Conservation (phyloP, 257 asterid species). For the Nicotiana sylvestris region DNA sequence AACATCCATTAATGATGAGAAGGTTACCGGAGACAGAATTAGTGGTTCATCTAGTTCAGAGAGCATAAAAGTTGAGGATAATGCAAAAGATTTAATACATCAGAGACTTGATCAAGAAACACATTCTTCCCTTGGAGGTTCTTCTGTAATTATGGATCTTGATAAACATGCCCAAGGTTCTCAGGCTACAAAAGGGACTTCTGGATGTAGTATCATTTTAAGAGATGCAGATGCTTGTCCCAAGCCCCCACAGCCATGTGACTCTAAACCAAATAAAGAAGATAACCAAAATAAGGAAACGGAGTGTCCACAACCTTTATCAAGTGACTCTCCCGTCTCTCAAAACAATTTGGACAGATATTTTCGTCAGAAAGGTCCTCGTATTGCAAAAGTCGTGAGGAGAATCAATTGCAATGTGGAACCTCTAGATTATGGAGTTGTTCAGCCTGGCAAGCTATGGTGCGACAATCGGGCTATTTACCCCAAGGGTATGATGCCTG, state of each 20-base stretch:
- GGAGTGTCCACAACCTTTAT: constrained; percentile 37
- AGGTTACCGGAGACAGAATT: constrained; percentile 19
- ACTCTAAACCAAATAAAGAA: constrained; percentile 29
- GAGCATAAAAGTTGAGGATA: constrained; percentile 42
- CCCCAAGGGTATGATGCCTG: constrained; percentile 61
- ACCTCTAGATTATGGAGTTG: constrained; percentile 59
- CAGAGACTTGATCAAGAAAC: constrained; percentile 19
- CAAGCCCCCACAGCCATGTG: constrained; percentile 26
- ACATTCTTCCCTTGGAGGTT: constrained; percentile 11
- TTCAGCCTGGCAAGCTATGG: constrained; percentile 69
- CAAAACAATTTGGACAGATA: constrained; percentile 62
- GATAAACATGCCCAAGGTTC: constrained; percentile 14
- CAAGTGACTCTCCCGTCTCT: constrained; percentile 41
- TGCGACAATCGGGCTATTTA: constrained; percentile 81
- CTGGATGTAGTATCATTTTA: constrained; percentile 19
- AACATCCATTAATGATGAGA: constrained; percentile 17
- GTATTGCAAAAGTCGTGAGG: constrained; percentile 92
- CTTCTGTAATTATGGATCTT: constrained; percentile 20
- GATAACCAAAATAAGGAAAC: constrained; percentile 29
- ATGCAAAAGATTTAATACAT: constrained; percentile 27
- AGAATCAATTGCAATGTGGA: constrained; percentile 85
- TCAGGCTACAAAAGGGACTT: constrained; percentile 27
- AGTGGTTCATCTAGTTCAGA: constrained; percentile 30
- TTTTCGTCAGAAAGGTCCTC: constrained; percentile 94
- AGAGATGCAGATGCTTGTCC: constrained; percentile 23